These are phyloP conservation scores for Cercophora samala DNA, from an alignment of 495 filamentous ascomycete genomes.

Conservation along the genomic window DNA sequence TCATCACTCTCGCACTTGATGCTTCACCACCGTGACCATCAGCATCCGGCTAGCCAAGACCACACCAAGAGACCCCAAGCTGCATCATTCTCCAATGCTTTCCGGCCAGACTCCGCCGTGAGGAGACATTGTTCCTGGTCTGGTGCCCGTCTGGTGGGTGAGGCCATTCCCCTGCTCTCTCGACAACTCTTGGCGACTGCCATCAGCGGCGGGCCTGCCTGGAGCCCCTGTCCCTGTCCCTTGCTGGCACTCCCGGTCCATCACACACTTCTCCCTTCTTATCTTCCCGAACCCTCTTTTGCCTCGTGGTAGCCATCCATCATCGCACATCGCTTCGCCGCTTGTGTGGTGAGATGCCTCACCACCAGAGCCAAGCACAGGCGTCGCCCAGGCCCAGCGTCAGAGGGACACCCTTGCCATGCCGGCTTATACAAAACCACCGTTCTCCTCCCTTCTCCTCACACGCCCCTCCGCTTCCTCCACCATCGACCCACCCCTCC, in stretches of 20 bases:
- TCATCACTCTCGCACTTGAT: not conserved
- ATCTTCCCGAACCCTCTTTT: constrained; percentile 41
- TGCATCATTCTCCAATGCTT: constrained; percentile 14
- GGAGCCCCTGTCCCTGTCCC: constrained; percentile 30
- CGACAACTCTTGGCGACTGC: constrained; percentile 22
- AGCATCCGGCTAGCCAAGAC: not conserved
- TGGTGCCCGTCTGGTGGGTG: no score
- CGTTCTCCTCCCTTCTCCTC: not conserved
- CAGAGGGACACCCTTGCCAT: constrained; percentile 4
- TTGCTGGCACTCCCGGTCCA: constrained; percentile 32
- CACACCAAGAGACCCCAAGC: constrained; percentile 1
- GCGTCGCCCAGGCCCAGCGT: not conserved
- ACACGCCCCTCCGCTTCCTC: constrained; percentile 1
- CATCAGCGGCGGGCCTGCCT: constrained; percentile 15
- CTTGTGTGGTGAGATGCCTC: constrained; percentile 13
- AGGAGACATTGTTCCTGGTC: constrained; percentile 24
- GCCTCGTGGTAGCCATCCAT: constrained; percentile 37
- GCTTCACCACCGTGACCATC: no score
- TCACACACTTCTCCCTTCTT: constrained; percentile 28
- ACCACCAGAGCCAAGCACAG: constrained; percentile 9
- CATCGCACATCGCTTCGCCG: constrained; percentile 21
- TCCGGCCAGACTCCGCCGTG: not conserved
- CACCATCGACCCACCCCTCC: not conserved
- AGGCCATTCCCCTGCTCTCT: constrained; percentile 22
- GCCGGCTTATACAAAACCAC: constrained; percentile 10